Base-by-base conservation (phyloP, 306 rosid genomes). In the Vicia sativa region DNA sequence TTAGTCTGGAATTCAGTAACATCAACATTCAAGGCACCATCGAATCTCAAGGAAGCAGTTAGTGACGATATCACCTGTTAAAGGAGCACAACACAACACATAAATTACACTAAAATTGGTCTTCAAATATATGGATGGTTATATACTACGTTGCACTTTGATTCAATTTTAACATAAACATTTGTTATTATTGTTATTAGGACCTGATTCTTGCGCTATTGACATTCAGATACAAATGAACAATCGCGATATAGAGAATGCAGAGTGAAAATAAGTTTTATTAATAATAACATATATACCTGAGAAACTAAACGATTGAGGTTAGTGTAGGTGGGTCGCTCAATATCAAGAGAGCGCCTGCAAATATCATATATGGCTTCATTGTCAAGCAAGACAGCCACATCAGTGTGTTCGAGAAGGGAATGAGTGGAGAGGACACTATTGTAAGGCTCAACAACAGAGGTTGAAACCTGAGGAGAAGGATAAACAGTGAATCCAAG, bases 381-480 rank as follows among this genome's bases (percentile, higher is more conserved):
- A 6, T 89, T 89, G 76, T 89, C 96, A 16, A 89, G 88, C 38
- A 80, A 57, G 41, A 89, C 87, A 65, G 91, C 80, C 9, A 89
- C 96, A 78, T 89, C 96, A 11, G 96, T 89, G 71, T 89, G 96
- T 74, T 89, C 93, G 11, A 89, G 76, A 21, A 89, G 96, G 55
- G 96, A 89, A 73, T 89, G 96, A 70, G 96, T 83, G 9, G 96
- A 89, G 49, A 89, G 93, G 46, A 89, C 96, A 76, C 96, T 89
- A 74, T 89, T 89, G 87, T 89, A 89, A 5, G 96, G 93, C 86
- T 89, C 96, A 73, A 89, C 96, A 63, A 89, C 92, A 65, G 96
- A 87, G 67, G 96, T 89, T 28, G 92, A 89, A 44, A 89, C 96
- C 59, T 89, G 96, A 10, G 96, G 96, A 9, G 96, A 89, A n/a